Evolutionary conservation across 2,329 filamentous ascomycete genomes (phyloP), one percentile per base, ranked within the genome.

Genomic region (Beauveria sp.): DNA sequence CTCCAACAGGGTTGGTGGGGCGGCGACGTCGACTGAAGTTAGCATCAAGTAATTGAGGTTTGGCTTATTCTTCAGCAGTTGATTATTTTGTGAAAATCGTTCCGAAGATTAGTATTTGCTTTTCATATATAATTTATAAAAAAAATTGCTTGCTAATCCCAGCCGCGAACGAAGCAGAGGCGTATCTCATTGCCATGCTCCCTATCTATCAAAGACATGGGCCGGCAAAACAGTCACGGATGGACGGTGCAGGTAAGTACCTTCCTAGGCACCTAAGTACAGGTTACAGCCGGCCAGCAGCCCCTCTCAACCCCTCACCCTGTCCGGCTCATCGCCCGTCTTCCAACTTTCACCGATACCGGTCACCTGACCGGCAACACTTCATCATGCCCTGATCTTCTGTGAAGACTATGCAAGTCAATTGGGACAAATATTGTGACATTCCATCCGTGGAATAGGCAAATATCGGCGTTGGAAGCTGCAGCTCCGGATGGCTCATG

Each of bases 311-410:
- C 30, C 30, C 30, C 47, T 46, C 47, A 18, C 18, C 47, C 22
- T 24, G 30, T 5, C 24, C 49, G 57, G 45, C 56, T 28, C 56
- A 9, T 52, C 49, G 40, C 47, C 57, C 47, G 20, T 22, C 40
- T 18, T 16, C 51, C 20, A 47, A 16, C 42, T 24, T 7, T 18
- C 59, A 46, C 53, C 20, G n/a, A 42, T 16, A 61, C 59, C 59
- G 60, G 60, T 61, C 60, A 61, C 60, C 52, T 61, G 60, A 61
- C 60, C 60, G 60, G 60, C 52, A 30, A 43, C 38, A 40, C 10
- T 30, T 46, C 24, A 18, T 8, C 18, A 47, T 46, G n/a, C 28
- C 49, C 10, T 59, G 20, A 34, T 30, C 12, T 54, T 47, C 46
- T 53, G n/a, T 20, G 3, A 18, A 9, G 20, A 26, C 14, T 9